Base-by-base conservation (phyloP, 495 filamentous ascomycete genomes). In the Talaromyces thailandensis region DNA sequence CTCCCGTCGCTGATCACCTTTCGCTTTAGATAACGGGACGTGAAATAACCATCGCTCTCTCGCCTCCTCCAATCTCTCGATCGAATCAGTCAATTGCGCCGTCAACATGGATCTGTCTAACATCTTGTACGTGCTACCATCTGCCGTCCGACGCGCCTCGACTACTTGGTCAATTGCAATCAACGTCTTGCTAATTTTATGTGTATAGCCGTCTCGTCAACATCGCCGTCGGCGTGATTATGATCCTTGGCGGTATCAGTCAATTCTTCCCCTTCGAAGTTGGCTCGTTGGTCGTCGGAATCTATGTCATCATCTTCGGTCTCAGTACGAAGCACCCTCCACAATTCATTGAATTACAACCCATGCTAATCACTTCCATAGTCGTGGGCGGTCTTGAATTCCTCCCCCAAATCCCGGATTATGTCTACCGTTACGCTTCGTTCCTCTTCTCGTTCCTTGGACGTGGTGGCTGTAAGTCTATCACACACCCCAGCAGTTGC, bases 391-490 rank as follows among this genome's bases (percentile, higher is more conserved):
- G 76, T 25, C 71, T 83, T 70, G 94, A 99, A 76, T 94, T 96
- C 76, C 63, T 81, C 32, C 78, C 78, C 60, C 93, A 96, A 75
- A 92, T 96, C 66, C 95, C 95, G 4, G 90, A 92, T 35, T 92
- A 96, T 72, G 81, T 96, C 40, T 88, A 91, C 63, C 86, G 89
- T 72, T 97, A 98, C 82, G 94, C 93, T 18, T 92, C 89, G 25
- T 99, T 99, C 85, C 86, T 98, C 70, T 98, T 97, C 82, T 92
- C 88, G 52, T 98, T 99, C 83, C 72, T 98, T 66, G 94, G 94
- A 59, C 92, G 94, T 67, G 94, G 94, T 72, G 78, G 92, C 73
- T 98, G 92, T 97, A 84, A 76, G 92, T 86, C 23, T 55, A 12
- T 3, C 1, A 24, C 6, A 3, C 12, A 12, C 0, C 50, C 18